Evolutionary conservation across 225 moss, liverwort and hornwort species (phyloP), one percentile per base, ranked within the genome.

Genomic region (Sphagnum contortum): DNA sequence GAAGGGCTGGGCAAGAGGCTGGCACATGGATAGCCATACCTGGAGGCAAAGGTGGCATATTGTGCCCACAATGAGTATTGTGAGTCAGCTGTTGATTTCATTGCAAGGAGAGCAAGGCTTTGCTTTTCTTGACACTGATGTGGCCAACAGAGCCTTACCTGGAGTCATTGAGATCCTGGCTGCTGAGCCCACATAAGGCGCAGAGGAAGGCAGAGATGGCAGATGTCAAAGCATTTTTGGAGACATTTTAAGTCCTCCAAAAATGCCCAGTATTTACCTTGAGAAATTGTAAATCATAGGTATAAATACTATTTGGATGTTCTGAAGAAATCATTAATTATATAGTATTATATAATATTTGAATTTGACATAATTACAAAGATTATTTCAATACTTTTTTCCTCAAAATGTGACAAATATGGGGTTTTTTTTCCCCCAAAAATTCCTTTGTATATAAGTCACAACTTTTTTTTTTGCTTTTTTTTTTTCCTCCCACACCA

Each of bases 11-110:
- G 96, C 62, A 98, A 98, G 76, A 85, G 89, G 57, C 83, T 98
- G 52, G 96, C 96, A 57, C 96, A 98, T 74, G 90, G 92, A 4
- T 98, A 98, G 64, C 92, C 92, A 3, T 87, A 81, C 63, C 79
- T 98, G 81, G 96, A 98, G 76, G 92, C 96, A 4, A 92, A 98
- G 69, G 96, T 98, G 47, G 96, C 96, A 0, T 98, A 98, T 73
- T 92, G 92, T 56, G 96, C 96, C 5, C 87, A 92, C 11, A 67
- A 92, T 61, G 96, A 98, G 77, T 98, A 98, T 57, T 98, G 96
- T 10, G 96, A 98, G 64, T 90, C 96, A 8, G 92, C 92, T 53
- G 88, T 92, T 49, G 96, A 98, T 71, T 98, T 98, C 71, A 87
- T 98, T 68, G 92, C 96, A 6, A 77, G 96, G 65, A 76, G 96